phyloP scores from a whole-genome alignment of 306 rosid genomes.

The Prunus padus region DNA sequence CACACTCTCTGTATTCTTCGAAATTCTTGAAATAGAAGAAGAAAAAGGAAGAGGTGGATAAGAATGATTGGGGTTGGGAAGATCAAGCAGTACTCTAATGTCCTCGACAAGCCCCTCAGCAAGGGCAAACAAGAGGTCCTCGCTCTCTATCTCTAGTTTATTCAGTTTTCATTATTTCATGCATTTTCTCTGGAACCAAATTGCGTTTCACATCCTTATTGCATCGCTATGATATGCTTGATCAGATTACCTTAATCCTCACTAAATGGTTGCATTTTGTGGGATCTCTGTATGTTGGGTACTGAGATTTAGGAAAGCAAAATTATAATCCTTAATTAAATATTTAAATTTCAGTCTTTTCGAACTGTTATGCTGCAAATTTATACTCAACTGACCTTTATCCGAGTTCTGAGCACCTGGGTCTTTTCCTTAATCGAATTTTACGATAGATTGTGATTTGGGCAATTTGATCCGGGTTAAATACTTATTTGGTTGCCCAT shows the following conservation, averaged over 20 bases:
- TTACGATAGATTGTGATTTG: background rate
- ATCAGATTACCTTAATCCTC: background rate
- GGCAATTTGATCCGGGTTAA: background rate
- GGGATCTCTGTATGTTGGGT: conserved; percentile 22
- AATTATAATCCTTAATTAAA: background rate
- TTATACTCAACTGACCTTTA: background rate
- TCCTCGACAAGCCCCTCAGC: conserved; percentile 86
- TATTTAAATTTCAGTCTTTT: background rate
- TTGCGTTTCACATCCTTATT: background rate
- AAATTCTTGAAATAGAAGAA: background rate
- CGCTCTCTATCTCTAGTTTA: background rate
- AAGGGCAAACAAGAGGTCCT: conserved; percentile 69
- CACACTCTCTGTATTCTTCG: background rate
- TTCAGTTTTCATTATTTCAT: background rate
- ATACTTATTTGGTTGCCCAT: background rate
- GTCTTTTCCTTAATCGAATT: background rate
- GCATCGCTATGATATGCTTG: background rate
- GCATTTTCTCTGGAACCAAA: conserved; percentile 14
- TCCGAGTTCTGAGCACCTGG: conserved; percentile 2
- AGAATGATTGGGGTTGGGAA: conserved; percentile 91
- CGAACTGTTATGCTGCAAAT: background rate
- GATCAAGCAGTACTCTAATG: conserved; percentile 89
- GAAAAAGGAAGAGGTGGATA: background rate
- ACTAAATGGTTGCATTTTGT: background rate
- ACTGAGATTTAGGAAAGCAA: background rate